These are phyloP conservation scores for Raphanus hybrid DNA, from an alignment of 441 rosid species.

Conservation along the genomic window DNA sequence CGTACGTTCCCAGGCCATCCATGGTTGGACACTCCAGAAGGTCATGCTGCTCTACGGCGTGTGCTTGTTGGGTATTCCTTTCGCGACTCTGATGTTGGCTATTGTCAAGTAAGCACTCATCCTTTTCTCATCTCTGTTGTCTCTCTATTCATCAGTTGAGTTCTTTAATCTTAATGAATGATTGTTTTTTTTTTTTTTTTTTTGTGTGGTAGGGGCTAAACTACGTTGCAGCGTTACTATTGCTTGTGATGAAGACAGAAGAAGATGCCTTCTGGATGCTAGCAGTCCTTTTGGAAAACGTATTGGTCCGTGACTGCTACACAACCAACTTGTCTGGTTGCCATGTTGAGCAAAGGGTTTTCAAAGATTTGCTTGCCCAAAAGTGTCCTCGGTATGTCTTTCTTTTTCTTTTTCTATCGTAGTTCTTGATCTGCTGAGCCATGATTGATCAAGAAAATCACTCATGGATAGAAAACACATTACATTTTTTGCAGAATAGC, in stretches of 20 bases:
- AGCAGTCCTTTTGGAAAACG: slow-evolving; percentile 93
- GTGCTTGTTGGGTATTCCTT: slow-evolving; percentile 96
- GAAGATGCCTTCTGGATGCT: slow-evolving; percentile 99
- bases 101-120: slow-evolving; percentile 75
- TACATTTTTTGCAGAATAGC: slow-evolving; percentile 67
- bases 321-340: slow-evolving; percentile 94
- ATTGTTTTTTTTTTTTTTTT: slow-evolving; percentile 31
- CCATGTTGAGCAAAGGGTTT: slow-evolving; percentile 97
- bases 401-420: no score
- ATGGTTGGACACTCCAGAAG: slow-evolving; percentile 97
- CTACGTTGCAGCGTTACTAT: slow-evolving; percentile 89
- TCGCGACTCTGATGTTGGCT: slow-evolving; percentile 99
- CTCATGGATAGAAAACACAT: background rate
- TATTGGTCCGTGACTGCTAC: slow-evolving; percentile 94
- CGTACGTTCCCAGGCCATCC: slow-evolving; percentile 98
- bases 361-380: slow-evolving; percentile 85
- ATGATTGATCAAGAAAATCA: background rate
- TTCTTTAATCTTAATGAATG: background rate
- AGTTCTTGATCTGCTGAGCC: no score
- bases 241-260: slow-evolving; percentile 99
- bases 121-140: background rate
- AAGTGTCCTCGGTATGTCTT: slow-evolving; percentile 74
- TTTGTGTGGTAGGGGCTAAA: slow-evolving; percentile 74
- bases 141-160: background rate
- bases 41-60: slow-evolving; percentile 90